Evolutionary conservation across 164 flowering plant species (phyloP).

Genomic region (Vitis rotundifolia): DNA sequence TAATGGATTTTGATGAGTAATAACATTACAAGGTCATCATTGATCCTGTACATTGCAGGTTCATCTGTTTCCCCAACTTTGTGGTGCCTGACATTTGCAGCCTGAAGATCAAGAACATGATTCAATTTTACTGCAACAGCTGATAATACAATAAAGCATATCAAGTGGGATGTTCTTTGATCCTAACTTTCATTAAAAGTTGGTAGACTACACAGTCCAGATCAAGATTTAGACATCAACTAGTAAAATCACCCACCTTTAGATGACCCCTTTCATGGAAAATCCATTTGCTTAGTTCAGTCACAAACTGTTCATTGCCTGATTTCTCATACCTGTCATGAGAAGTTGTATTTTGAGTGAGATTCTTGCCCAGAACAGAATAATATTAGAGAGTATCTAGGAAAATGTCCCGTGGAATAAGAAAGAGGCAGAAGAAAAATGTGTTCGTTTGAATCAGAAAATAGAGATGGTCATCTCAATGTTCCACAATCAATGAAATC

Average conservation of each 20-base stretch:
- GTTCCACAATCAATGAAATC: too few species aligned
- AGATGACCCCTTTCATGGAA: constrained; percentile 99
- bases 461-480: too few species aligned
- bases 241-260: constrained; percentile 54
- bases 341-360: not conserved
- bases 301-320: constrained; percentile 90
- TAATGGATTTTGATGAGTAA: not conserved
- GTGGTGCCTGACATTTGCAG: constrained; percentile 76
- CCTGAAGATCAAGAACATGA: constrained; percentile 34
- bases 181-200: too few species aligned
- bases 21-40: constrained; percentile 75
- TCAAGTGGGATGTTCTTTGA: too few species aligned
- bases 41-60: constrained; percentile 90
- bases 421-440: too few species aligned
- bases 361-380: too few species aligned
- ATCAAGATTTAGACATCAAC: not conserved
- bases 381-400: too few species aligned
- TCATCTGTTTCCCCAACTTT: constrained; percentile 85
- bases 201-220: not conserved
- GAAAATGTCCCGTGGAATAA: too few species aligned
- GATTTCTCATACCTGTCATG: constrained; percentile 65
- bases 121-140: not conserved
- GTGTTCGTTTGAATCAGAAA: too few species aligned
- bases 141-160: not conserved
- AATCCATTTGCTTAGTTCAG: constrained; percentile 97